Evolutionary conservation across 1,284 basidiomycete genomes (phyloP), one percentile per base, ranked within the genome.

Genomic region (Apiotrichum gracile): DNA sequence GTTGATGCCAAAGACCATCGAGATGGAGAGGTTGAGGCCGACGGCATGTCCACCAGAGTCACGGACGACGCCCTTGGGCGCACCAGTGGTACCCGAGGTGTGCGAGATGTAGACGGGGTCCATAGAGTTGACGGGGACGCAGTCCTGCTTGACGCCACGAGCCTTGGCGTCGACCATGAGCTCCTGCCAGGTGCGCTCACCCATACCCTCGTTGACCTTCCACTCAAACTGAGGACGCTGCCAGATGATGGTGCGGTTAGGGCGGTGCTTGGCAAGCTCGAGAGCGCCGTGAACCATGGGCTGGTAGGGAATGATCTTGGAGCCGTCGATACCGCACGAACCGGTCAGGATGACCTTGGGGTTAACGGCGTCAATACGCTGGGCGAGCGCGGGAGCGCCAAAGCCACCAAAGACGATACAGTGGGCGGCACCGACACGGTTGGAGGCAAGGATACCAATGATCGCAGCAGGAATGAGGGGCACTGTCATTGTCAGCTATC

Each of bases 331-430:
- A n/a, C 63, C 64, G 49, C 58, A 64, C 59, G 97, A 92, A 33
- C 86, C 85, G 12, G 93, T 97, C 68, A 97, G 89, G 56, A 97
- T 79, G 14, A 96, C 88, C 45, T 85, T 83, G 17, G 84, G 88
- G 63, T 81, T 79, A 78, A 91, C 92, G 75, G 97, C 92, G 53
- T 84, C 81, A 37, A 91, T 82, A 49, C 93, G 86, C 76, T 96
- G 92, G 41, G 92, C 85, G 49, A 97, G 85, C 2, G 90, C 88
- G 73, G 96, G 91, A 17, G 91, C 84, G 6, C 87, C 90, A 79
- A 97, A 97, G n/a, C 93, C 92, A 44, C 93, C 92, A 64, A 97
- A 97, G 57, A 97, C 85, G 68, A 96, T 91, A n/a, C 90, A 92
- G 78, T 97, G 93, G 49, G 96, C 80, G 19, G 93, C 92, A 38